These are phyloP conservation scores for Arabidopsis suecica DNA, from an alignment of 345 rosid genomes.

Conservation along the genomic window DNA sequence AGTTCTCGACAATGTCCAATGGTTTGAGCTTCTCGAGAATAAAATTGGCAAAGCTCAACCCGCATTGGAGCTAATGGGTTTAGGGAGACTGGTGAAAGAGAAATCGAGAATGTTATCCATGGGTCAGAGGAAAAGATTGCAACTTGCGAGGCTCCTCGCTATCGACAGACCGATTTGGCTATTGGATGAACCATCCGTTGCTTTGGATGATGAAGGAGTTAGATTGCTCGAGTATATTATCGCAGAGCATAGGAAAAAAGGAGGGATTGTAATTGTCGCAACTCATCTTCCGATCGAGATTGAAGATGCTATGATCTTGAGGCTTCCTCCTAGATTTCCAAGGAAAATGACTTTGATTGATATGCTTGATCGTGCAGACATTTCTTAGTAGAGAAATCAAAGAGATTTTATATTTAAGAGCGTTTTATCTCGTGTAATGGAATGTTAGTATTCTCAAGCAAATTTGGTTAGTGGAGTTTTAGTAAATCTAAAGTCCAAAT, in stretches of 20 bases:
- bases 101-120: slow-evolving; percentile 84
- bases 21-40: slow-evolving; percentile 86
- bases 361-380: slow-evolving; percentile 78
- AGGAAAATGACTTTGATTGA: slow-evolving; percentile 79
- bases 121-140: slow-evolving; percentile 92
- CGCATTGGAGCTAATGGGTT: slow-evolving; percentile 88
- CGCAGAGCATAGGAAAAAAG: slow-evolving; percentile 74
- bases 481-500: background rate
- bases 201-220: slow-evolving; percentile 82
- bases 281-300: slow-evolving; percentile 85
- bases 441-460: background rate
- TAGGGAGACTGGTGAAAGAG: slow-evolving; percentile 75
- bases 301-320: slow-evolving; percentile 81
- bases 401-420: background rate
- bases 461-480: background rate
- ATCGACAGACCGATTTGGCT: slow-evolving; percentile 92
- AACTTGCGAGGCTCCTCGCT: slow-evolving; percentile 79
- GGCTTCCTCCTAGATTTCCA: slow-evolving; percentile 84
- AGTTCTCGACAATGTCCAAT: slow-evolving; percentile 75
- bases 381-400: slow-evolving; percentile 37
- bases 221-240: slow-evolving; percentile 74
- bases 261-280: slow-evolving; percentile 84
- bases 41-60: slow-evolving; percentile 77
- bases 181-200: slow-evolving; percentile 87
- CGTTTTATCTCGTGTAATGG: background rate